A percentile compares a stretch with the other conserved stretches of the same genome.
These are phyloP conservation scores for Eucalyptus erythrocorys DNA, from an alignment of 345 rosid species.

Conservation along the genomic window DNA sequence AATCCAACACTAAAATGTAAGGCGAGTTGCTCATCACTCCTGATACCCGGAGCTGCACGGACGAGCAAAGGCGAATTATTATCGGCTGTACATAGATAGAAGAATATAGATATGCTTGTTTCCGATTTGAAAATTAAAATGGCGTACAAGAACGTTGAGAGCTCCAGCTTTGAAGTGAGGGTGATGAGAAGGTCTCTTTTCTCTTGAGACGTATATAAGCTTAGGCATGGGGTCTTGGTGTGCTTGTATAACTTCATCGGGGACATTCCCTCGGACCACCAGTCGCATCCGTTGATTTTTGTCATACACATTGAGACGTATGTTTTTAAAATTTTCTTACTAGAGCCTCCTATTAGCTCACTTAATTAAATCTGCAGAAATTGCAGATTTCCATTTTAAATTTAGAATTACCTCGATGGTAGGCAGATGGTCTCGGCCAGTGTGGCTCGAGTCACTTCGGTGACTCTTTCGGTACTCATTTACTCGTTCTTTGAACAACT, in stretches of 20 bases:
- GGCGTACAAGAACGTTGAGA: conserved; percentile 31
- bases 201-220: conserved; percentile 33
- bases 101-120: neutral
- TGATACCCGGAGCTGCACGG: conserved; percentile 33
- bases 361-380: neutral
- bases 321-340: too few species aligned
- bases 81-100: neutral
- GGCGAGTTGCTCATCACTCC: conserved; percentile 34
- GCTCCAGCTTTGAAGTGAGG: conserved; percentile 51
- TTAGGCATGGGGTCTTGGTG: conserved; percentile 5
- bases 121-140: neutral
- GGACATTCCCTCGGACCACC: neutral
- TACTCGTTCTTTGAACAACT: conserved; percentile 7
- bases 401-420: conserved; percentile 6
- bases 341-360: neutral
- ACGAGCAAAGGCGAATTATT: neutral
- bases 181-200: conserved; percentile 19
- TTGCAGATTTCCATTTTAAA: neutral
- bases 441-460: neutral
- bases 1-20: conserved; percentile 20
- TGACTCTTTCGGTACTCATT: neutral
- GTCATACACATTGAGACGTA: neutral
- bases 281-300: neutral
- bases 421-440: conserved; percentile 2
- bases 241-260: neutral